Percentiles rank a stretch among this genome's conserved stretches.
phyloP scores from a whole-genome alignment of 495 filamentous ascomycete species.

The Lophiotrema nucula region DNA sequence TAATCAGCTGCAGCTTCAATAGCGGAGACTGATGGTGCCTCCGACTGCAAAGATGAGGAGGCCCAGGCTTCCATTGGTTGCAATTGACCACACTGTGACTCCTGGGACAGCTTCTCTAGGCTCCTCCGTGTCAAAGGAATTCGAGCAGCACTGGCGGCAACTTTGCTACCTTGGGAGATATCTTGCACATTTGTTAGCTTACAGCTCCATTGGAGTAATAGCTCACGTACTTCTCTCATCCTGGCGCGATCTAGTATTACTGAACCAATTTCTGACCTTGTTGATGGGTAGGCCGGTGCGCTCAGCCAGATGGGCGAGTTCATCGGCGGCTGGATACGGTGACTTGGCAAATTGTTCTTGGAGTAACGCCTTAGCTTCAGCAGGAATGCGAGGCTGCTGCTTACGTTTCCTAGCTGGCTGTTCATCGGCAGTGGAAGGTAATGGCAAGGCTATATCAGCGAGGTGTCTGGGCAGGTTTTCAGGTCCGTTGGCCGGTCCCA shows the following conservation, averaged over 20 bases:
- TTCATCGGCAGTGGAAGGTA: background rate
- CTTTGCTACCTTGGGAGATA: too few relatives aligned
- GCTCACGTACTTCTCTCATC: too few relatives aligned
- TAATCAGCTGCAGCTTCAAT: background rate
- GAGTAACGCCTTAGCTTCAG: background rate
- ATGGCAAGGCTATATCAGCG: too few relatives aligned
- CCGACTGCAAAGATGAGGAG: background rate
- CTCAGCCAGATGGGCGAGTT: background rate
- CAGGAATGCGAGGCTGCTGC: background rate
- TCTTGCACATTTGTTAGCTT: too few relatives aligned
- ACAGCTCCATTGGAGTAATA: too few relatives aligned
- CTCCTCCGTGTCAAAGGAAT: background rate
- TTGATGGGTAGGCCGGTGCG: background rate
- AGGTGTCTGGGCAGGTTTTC: too few relatives aligned
- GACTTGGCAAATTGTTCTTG: background rate
- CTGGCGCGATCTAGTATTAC: background rate
- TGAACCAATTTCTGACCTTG: background rate
- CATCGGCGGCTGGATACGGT: background rate
- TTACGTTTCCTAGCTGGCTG: background rate
- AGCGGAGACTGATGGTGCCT: background rate
- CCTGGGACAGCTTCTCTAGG: background rate
- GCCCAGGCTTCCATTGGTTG: background rate
- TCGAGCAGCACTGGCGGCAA: too few relatives aligned
- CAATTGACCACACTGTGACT: background rate
- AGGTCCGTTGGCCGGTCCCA: too few relatives aligned